phyloP scores from a whole-genome alignment of 2,329 filamentous ascomycete species.

The Xylariomycetidae sp. region DNA sequence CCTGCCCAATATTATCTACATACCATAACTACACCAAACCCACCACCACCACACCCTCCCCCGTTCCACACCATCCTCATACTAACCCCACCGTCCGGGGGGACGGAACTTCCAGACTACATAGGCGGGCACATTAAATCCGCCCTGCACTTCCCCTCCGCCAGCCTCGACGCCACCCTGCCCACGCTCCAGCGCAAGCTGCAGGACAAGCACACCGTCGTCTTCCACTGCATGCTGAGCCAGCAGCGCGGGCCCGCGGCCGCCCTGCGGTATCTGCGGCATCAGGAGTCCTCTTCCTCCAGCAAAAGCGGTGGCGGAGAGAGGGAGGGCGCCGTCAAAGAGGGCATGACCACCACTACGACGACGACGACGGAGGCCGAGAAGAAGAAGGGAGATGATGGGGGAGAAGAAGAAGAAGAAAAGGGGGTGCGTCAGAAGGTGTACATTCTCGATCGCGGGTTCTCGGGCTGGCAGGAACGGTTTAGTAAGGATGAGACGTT shows the following conservation, averaged over 20 bases:
- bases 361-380: slow-evolving; percentile 18
- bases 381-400: slow-evolving; percentile 15
- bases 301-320: too few species aligned
- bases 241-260: slow-evolving; percentile 87
- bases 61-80: too few species aligned
- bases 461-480: slow-evolving; percentile 82
- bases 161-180: slow-evolving; percentile 68
- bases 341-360: too few species aligned
- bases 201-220: slow-evolving; percentile 71
- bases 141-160: slow-evolving; percentile 70
- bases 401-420: slow-evolving; percentile 18
- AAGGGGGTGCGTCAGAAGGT: slow-evolving; percentile 59
- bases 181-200: slow-evolving; percentile 79
- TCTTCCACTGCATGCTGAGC: slow-evolving; percentile 92
- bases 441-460: slow-evolving; percentile 77
- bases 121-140: slow-evolving; percentile 84
- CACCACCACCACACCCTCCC: too few species aligned
- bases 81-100: too few species aligned
- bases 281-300: slow-evolving; percentile 50
- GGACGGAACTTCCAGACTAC: too few species aligned
- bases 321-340: too few species aligned
- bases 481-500: slow-evolving; percentile 73
- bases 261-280: slow-evolving; percentile 73
- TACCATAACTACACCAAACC: too few species aligned
- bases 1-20: too few species aligned